Conservation (phyloP, 1,139 yeast species). For the Meyerozyma sp. region DNA sequence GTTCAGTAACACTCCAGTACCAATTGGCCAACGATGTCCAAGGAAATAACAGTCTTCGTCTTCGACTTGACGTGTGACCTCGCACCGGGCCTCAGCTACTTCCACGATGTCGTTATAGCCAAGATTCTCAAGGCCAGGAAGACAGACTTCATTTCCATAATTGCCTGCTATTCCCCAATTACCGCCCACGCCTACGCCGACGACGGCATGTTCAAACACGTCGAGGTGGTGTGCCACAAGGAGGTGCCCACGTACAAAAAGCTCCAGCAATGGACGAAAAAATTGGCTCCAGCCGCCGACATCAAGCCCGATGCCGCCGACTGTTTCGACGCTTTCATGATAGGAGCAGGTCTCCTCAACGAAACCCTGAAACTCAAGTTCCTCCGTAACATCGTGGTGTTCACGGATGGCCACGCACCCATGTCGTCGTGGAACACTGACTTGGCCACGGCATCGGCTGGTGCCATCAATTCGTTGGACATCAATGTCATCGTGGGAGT, state of each 20-base stretch:
- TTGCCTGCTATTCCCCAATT: slow-evolving; percentile 30
- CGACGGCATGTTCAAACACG: slow-evolving; percentile 19
- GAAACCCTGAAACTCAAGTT: slow-evolving; percentile 25
- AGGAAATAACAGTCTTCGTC: slow-evolving; percentile 43
- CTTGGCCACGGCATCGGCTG: slow-evolving; percentile 12
- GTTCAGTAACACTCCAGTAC: too few relatives aligned
- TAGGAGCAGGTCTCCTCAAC: slow-evolving; percentile 26
- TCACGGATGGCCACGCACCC: slow-evolving; percentile 29
- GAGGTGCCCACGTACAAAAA: slow-evolving; percentile 19
- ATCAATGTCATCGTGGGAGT: slow-evolving; percentile 17
- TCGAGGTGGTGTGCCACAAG: slow-evolving; percentile 20
- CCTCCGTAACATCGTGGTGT: slow-evolving; percentile 37
- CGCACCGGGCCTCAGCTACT: slow-evolving; percentile 33
- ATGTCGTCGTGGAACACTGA: slow-evolving; percentile 10
- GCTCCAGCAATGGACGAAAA: slow-evolving; percentile 11
- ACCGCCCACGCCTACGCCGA: slow-evolving; percentile 19
- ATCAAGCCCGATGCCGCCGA: slow-evolving; percentile 16
- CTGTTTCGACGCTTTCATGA: slow-evolving; percentile 21
- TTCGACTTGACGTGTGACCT: slow-evolving; percentile 40
- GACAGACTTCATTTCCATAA: slow-evolving; percentile 49
- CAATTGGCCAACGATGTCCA: slow-evolving; percentile 6
- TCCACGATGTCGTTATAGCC: slow-evolving; percentile 36
- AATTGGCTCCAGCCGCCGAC: slow-evolving; percentile 2
- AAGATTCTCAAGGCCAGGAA: slow-evolving; percentile 49
- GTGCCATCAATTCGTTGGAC: slow-evolving; percentile 14